phyloP scores from a whole-genome alignment of 1,139 yeast species.

The Lodderomyces elongisporus region DNA sequence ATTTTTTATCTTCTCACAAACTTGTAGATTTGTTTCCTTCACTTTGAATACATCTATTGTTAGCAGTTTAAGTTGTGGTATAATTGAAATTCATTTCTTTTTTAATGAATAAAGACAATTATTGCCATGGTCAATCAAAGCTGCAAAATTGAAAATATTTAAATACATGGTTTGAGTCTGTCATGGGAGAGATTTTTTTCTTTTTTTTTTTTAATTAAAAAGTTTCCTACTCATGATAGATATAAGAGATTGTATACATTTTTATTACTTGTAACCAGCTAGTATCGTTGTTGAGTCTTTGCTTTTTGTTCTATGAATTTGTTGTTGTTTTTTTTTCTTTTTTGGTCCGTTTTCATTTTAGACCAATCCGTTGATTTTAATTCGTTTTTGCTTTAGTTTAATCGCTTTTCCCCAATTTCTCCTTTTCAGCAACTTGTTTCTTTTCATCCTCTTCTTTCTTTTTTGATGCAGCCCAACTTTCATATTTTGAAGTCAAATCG shows the following conservation, averaged over 20 bases:
- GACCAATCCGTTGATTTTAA: too few species aligned
- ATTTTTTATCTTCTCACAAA: too few species aligned
- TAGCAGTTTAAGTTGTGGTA: too few species aligned
- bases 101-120: too few species aligned
- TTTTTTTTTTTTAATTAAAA: too few species aligned
- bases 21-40: too few species aligned
- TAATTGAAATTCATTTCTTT: too few species aligned
- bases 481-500: slow-evolving; percentile 28
- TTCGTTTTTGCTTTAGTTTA: neutral
- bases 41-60: too few species aligned
- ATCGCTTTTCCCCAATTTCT: neutral
- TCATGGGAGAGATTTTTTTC: too few species aligned
- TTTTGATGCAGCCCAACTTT: slow-evolving; percentile 24
- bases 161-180: slow-evolving; percentile 56
- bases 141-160: slow-evolving; percentile 32
- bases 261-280: too few species aligned
- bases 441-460: slow-evolving; percentile 8
- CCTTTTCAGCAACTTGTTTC: slow-evolving; percentile 2
- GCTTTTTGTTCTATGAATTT: neutral
- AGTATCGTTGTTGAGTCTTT: too few species aligned
- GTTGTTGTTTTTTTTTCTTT: neutral
- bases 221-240: slow-evolving; percentile 41
- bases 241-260: slow-evolving; percentile 54
- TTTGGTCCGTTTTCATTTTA: neutral
- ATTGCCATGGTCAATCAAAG: too few species aligned